Evolutionary conservation across 2,329 filamentous ascomycete species (phyloP), one percentile per base, ranked within the genome.

Genomic region (Fusarium aywerte): DNA sequence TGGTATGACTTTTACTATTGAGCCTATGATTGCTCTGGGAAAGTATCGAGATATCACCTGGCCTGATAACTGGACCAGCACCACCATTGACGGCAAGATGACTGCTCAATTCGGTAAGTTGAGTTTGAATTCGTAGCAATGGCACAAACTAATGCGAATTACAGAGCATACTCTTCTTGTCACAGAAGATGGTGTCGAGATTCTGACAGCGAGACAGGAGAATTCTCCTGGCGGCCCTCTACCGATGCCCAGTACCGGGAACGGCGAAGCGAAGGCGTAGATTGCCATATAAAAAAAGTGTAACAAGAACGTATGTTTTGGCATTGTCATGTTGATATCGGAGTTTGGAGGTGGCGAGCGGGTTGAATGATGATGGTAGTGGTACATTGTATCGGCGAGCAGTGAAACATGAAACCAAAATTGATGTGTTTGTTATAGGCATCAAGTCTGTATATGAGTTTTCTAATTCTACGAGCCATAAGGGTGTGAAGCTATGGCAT

Each of bases 1-100:
- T 1, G 96, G 96, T 53, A 97, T 98, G 93, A 97, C 93, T 68
- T 99, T 99, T 75, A 99, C 96, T 1, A 99, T 99, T 64, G 96
- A 99, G 81, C 96, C 96, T 16, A 99, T 99, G 96, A 94, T 99
- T 76, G 93, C 93, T 38, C 79, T 97, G 55, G 96, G 96, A 59
- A 94, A 92, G 63, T 92, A 97, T 79, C 89, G 89, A 66, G 96
- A 99, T 76, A 91, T 96, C 77, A 98, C 93, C 1, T 99, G 96
- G 96, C 96, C 96, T 1, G 96, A 99, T 77, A 93, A 98, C 82
- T 99, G 96, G 96, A 99, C 96, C 1, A 97, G 93, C 79, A 92
- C 92, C 7, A 99, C 96, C 0, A 87, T 90, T 57, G 96, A 99
- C 77, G 96, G 96, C 49, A 92, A 91, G 79, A 84, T 88, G 76